Evolutionary conservation across 805 yeast genomes (phyloP).

Genomic region (Yamadazyma scolyti): DNA sequence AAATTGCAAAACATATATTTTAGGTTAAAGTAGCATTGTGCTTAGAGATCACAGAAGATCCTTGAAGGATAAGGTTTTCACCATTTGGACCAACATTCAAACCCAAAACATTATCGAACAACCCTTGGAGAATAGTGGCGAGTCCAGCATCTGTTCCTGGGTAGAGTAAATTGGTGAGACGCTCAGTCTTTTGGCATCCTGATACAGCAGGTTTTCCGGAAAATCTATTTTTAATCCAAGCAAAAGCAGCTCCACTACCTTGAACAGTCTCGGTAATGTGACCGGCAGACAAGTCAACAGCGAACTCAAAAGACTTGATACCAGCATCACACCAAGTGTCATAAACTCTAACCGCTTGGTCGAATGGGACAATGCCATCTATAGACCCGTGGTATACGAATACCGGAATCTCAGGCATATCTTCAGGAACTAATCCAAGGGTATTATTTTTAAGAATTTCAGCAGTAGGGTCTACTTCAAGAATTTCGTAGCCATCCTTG

Average conservation of each 20-base stretch:
- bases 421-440: constrained; percentile 9
- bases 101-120: constrained; percentile 15
- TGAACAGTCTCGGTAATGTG: constrained; percentile 17
- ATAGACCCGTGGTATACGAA: constrained; percentile 18
- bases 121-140: constrained; percentile 15
- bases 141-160: constrained; percentile 42
- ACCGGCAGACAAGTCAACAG: constrained; percentile 18
- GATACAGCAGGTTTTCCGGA: constrained; percentile 40
- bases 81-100: constrained; percentile 20
- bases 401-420: constrained; percentile 20
- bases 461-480: constrained; percentile 2
- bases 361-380: constrained; percentile 18
- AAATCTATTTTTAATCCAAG: constrained; percentile 16
- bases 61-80: constrained; percentile 19
- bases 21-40: no score
- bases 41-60: constrained; percentile 1
- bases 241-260: constrained; percentile 16
- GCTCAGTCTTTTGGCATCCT: constrained; percentile 51
- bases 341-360: constrained; percentile 14
- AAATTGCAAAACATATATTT: no score
- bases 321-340: constrained; percentile 22
- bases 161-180: constrained; percentile 45
- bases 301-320: constrained; percentile 22
- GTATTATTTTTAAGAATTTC: constrained; percentile 8
- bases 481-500: constrained; percentile 8